phyloP scores from a whole-genome alignment of 345 rosid species.

The Cardamine resedifolia region DNA sequence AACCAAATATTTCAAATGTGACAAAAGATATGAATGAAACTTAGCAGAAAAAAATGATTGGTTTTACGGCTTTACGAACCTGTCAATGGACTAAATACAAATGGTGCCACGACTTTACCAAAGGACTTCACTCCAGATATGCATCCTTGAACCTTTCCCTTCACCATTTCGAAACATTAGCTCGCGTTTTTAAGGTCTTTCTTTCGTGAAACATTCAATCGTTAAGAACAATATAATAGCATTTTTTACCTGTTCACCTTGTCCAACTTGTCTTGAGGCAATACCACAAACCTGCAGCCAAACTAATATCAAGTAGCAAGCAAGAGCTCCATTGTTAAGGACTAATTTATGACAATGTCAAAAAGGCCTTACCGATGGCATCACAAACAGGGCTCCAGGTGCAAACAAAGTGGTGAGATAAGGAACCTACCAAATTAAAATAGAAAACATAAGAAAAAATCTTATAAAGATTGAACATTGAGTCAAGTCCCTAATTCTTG shows the following conservation, averaged over 20 bases:
- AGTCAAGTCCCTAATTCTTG: background rate
- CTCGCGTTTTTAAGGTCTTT: background rate
- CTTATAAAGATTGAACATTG: constrained; percentile 7
- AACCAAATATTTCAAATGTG: background rate
- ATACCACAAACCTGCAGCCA: constrained; percentile 50
- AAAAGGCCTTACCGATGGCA: constrained; percentile 61
- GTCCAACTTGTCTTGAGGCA: constrained; percentile 78
- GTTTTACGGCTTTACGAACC: constrained; percentile 37
- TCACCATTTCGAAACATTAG: constrained; percentile 16
- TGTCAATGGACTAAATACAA: constrained; percentile 84
- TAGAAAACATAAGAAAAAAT: background rate
- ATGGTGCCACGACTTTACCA: constrained; percentile 71
- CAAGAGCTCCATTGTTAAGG: background rate
- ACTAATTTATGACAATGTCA: background rate
- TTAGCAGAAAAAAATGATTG: background rate
- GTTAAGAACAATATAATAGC: background rate
- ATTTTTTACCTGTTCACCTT: constrained; percentile 68
- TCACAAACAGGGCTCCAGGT: constrained; percentile 41
- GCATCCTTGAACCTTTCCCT: constrained; percentile 97
- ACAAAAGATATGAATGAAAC: background rate
- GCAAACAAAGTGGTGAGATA: constrained; percentile 50
- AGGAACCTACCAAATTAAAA: constrained; percentile 58
- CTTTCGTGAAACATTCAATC: background rate
- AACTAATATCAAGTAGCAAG: background rate
- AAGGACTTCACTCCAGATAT: constrained; percentile 71